Base-by-base conservation (phyloP, 192 early-diverging fungal genomes). In the Coemansia sp. region DNA sequence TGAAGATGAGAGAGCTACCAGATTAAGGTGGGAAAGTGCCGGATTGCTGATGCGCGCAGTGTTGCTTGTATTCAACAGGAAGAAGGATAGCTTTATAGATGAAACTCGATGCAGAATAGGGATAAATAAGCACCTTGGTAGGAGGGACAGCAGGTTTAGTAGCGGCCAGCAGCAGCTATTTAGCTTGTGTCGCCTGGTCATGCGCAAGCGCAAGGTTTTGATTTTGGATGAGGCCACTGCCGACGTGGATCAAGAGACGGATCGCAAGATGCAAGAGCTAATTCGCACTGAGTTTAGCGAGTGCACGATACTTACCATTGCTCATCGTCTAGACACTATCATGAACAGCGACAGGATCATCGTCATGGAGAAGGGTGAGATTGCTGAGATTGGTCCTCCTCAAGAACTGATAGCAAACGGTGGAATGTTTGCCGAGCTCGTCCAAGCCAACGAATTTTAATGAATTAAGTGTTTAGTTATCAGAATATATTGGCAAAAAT, bases 181-280 rank as follows among this genome's bases (percentile, higher is more conserved):
- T 34, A 85, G 80, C 62, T 78, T 91, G 29, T 89, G 88, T 9
- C 76, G 88, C 12, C 74, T 86, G 31, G 64, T 91, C 53, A 64
- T 92, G 39, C 44, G 66, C 51, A 74, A 70, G 39, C 86, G 86
- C 53, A 68, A 79, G 14, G 76, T 90, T 15, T 61, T 92, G 15
- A 64, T 89, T 32, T 67, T 91, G 63, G 90, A 92, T 48, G 90
- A 92, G 62, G 90, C 90, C 4, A 92, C 90, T 8, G 80, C 89
- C 7, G 67, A 81, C 2, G 78, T 91, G 11, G 90, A 92, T 27
- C 19, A 60, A n/a, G 53, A 60, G 15, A 69, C 68, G 0, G 73
- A 75, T 19, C 25, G 32, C 27, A 27, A 41, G 23, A 62, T 75
- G 5, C 73, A 75, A 36, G 21, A 38, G 19, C 19, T 75, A 8